Evolutionary conservation across 495 filamentous ascomycete species (phyloP), one percentile per base, ranked within the genome.

Genomic region (Hypomontagnella submonticulosa): DNA sequence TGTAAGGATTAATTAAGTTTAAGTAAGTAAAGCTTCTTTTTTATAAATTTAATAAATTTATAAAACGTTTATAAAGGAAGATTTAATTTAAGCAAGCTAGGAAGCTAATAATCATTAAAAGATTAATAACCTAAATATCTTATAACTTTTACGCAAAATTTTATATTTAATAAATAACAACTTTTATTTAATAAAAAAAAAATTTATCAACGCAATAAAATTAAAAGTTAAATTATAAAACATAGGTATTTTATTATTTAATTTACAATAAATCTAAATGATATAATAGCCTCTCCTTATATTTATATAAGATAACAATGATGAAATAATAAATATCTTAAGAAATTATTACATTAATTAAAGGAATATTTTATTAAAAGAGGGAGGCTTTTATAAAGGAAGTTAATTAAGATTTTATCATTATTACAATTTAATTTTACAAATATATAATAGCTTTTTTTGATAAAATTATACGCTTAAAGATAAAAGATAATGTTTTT

Each of bases 21-120:
- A 46, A 46, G 12, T 46, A 27, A 46, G 23, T 23, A 46, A 46
- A 27, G n/a, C 7, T 23, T 23, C n/a, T 46, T 46, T 46, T 27
- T 9, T 23, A 1, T 12, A 11, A 2, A 27, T 46, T 46, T 46
- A 46, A 46, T 6, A 12, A 23, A 23, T 12, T 27, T 46, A 46
- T 12, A 20, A 46, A 23, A 7, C 6, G 2, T 3, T 27, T 27
- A 27, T 27, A 27, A 27, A 27, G 6, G 6, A 27, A 27, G 23
- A 27, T 27, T 6, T 27, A 2, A 3, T 27, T 27, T 27, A 27
- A 27, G 23, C 6, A 27, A 27, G 6, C 6, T 27, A 27, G 6
- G 6, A 27, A 27, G 23, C 6, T 27, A 27, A 27, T 27, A 27
- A 27, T 27, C 23, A 27, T 27, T 27, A 27, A 27, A 3, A 3